Evolutionary conservation across 768 basidiomycete genomes (phyloP).

Genomic region (Candolleomyces aberdarensis): DNA sequence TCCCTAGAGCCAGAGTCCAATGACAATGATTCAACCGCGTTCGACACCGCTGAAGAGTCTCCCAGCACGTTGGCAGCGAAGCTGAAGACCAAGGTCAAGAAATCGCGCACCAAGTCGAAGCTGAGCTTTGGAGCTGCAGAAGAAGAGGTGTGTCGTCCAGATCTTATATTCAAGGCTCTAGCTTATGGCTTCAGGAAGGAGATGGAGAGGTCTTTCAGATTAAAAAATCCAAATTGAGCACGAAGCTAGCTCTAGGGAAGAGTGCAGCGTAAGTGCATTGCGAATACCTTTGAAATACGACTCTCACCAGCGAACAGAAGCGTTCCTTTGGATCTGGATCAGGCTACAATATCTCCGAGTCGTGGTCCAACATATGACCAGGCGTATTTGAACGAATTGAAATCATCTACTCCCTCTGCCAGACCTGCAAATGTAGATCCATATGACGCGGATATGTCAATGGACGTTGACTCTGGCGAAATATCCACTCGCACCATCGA

Average conservation of each 20-base stretch:
- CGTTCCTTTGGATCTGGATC: slow-evolving; percentile 48
- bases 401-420: slow-evolving; percentile 66
- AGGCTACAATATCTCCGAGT: slow-evolving; percentile 51
- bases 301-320: slow-evolving; percentile 28
- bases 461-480: slow-evolving; percentile 35
- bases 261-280: slow-evolving; percentile 44
- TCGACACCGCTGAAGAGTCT: slow-evolving; percentile 34
- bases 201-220: slow-evolving; percentile 69
- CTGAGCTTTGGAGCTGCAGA: slow-evolving; percentile 72
- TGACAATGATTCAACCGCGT: slow-evolving; percentile 9
- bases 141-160: slow-evolving; percentile 49
- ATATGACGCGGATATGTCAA: slow-evolving; percentile 52
- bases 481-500: slow-evolving; percentile 32
- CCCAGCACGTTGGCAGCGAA: slow-evolving; percentile 62
- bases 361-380: slow-evolving; percentile 66
- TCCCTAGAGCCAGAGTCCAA: slow-evolving; percentile 30
- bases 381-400: slow-evolving; percentile 73
- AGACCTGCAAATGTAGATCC: slow-evolving; percentile 42
- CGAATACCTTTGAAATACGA: background rate
- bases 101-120: slow-evolving; percentile 59
- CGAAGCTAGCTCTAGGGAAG: slow-evolving; percentile 55
- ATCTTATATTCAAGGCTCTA: slow-evolving; percentile 11
- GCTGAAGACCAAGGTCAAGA: slow-evolving; percentile 70
- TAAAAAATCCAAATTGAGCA: slow-evolving; percentile 77
- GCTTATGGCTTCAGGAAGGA: slow-evolving; percentile 45